Conservation (phyloP, 2,329 filamentous ascomycete species). For the Paramyrothecium sp. region DNA sequence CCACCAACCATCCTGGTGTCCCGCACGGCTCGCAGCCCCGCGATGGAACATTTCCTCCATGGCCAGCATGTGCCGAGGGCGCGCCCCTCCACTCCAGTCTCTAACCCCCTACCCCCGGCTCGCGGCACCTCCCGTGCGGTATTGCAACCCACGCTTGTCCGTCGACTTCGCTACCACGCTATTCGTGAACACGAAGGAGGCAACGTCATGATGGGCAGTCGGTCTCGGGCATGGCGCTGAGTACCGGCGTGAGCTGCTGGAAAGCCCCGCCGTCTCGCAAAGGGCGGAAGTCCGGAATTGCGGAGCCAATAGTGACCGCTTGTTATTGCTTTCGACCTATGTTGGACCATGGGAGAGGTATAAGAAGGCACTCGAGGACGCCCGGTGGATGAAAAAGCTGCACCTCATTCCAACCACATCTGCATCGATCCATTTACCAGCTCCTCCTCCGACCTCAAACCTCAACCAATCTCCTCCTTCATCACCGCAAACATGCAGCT, state of each 20-base stretch:
- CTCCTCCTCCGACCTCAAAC: constrained; percentile 5
- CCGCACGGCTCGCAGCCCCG: background rate
- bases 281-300: background rate
- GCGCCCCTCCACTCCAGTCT: too few relatives aligned
- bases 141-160: background rate
- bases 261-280: background rate
- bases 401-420: background rate
- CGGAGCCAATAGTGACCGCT: background rate
- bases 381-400: background rate
- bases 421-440: constrained; percentile 7
- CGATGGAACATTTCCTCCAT: background rate
- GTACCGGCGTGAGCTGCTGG: background rate
- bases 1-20: background rate
- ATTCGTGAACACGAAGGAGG: background rate
- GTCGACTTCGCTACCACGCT: background rate
- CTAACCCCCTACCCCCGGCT: background rate
- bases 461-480: constrained; percentile 9
- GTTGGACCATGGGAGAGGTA: background rate
- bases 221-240: background rate
- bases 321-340: background rate
- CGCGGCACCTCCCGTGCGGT: background rate
- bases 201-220: background rate
- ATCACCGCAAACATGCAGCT: constrained; percentile 40
- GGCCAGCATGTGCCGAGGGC: background rate
- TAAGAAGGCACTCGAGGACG: background rate